Base-by-base conservation (phyloP, 2,329 filamentous ascomycete genomes). In the Gliomastix tumulicola region DNA sequence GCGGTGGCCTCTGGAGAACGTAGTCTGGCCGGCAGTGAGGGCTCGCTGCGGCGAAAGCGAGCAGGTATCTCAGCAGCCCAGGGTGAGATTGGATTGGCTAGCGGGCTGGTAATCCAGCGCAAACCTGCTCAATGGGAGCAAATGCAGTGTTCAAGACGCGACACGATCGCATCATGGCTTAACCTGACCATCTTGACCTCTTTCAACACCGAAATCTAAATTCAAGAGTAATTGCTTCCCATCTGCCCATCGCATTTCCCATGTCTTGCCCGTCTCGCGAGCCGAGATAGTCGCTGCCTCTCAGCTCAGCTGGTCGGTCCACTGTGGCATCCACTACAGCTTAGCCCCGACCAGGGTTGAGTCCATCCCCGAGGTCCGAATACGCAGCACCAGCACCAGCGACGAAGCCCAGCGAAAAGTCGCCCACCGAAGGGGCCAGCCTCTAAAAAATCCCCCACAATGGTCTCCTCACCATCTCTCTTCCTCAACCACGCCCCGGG, bases 311-410 rank as follows among this genome's bases (percentile, higher is more conserved):
- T 28, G 25, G 25, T 16, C 17, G 17, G 25, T 16, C 25, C 25
- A 28, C 17, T 13, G 25, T 28, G 17, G 13, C 10, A 28, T 28
- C 25, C 25, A 28, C 25, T 9, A 28, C 25, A 28, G 25, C 13
- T 16, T 16, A 13, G 25, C 25, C n/a, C n/a, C n/a, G n/a, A n/a
- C n/a, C n/a, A n/a, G n/a, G n/a, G n/a, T n/a, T n/a, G n/a, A n/a
- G n/a, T n/a, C n/a, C n/a, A 12, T 28, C 44, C 35, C 25, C 41
- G 31, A 39, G 46, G 34, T 35, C 46, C 37, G 36, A 41, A 47
- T 41, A 53, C 47, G 44, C 55, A 51, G 39, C 54, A 55, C 41
- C 32, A n/a, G 18, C 27, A 16, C 19, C 18, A 13, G 23, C 30
- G 5, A 25, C 36, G 36, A 30, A 33, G 15, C 19, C 32, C n/a